These are phyloP conservation scores for Vinca minor DNA, from an alignment of 257 asterid species.

Conservation along the genomic window DNA sequence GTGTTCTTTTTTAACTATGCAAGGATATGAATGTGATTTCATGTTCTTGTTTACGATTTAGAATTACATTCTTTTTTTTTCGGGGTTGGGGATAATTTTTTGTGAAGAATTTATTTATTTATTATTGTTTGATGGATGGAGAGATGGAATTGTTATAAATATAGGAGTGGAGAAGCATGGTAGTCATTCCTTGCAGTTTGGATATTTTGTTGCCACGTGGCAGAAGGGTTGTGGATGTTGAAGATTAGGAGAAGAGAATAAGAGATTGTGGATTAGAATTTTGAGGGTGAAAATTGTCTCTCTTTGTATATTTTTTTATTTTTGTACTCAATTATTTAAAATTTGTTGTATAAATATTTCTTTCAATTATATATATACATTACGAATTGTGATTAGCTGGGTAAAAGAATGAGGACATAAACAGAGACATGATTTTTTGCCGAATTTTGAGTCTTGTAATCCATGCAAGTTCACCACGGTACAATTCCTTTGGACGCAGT, in stretches of 20 bases:
- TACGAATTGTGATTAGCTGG: no score
- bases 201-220: conserved; percentile 39
- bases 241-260: conserved; percentile 24
- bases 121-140: neutral
- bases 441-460: no score
- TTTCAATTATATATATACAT: no score
- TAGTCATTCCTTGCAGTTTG: conserved; percentile 31
- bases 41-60: neutral
- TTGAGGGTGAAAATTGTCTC: neutral
- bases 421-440: no score
- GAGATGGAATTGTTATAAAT: conserved; percentile 27
- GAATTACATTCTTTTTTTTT: neutral
- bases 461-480: no score
- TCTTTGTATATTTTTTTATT: no score
- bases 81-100: neutral
- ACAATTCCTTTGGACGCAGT: no score
- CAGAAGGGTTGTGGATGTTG: conserved; percentile 20
- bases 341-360: no score
- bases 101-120: neutral
- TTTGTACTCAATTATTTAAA: no score
- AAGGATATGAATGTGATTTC: neutral
- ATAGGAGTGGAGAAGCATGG: conserved; percentile 44
- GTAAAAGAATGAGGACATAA: no score
- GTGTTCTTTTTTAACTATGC: neutral
- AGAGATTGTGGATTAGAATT: conserved; percentile 14